Base-by-base conservation (phyloP, 257 asterid genomes). In the Nicotiana sylvestris region DNA sequence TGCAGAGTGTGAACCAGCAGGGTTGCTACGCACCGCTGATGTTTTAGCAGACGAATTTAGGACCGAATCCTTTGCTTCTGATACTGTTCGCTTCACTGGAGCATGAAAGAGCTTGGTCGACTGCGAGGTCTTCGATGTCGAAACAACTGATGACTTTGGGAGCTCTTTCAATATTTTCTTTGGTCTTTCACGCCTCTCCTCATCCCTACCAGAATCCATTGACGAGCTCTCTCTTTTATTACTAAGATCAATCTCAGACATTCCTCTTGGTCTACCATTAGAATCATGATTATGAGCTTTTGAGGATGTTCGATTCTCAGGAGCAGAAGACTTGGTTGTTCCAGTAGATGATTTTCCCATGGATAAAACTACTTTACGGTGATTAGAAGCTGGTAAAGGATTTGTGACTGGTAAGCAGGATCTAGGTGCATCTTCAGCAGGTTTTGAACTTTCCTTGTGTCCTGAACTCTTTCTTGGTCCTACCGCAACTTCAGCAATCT, bases 121-220 rank as follows among this genome's bases (percentile, higher is more conserved):
- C 83, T 90, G 91, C 78, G 90, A 82, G 29, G 84, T 62, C 89
- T 89, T 91, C 46, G 92, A 76, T 30, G 81, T 82, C 76, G 90
- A 81, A 84, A 84, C 85, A 56, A 85, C 56, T 27, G 87, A 69
- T 6, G 87, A 82, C 86, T 92, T 91, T 33, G 95, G 82, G 79
- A 88, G 81, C 85, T 94, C 97, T 91, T 90, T 93, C 30, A 83
- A 82, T 72, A 87, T 76, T 83, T 93, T 93, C 91, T 88, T 93
- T 37, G 88, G 85, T 84, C 86, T 96, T 79, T 85, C 93, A 86
- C 85, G 82, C 84, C 88, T 89, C 62, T 86, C 92, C 62, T 88
- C 97, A 86, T 69, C 92, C 91, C 86, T 88, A 81, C 78, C 88
- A 27, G 78, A 88, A 86, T 90, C 91, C 80, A 82, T 77, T n/a